Base-by-base conservation (phyloP, 768 basidiomycete species). In the Naganishia vishniacii region DNA sequence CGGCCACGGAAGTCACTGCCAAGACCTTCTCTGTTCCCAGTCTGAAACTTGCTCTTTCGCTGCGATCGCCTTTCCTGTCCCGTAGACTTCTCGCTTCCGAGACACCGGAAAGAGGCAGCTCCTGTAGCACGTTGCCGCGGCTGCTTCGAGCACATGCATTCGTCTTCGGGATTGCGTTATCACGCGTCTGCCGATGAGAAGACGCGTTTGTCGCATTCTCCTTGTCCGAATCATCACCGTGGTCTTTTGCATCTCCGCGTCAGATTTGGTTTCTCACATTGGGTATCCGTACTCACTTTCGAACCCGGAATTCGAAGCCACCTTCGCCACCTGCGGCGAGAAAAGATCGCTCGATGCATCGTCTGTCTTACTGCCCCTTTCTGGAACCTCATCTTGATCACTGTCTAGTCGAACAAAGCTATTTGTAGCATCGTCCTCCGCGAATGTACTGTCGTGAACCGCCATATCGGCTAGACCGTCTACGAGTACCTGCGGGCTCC, bases 61-160 rank as follows among this genome's bases (percentile, higher is more conserved):
- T 37, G n/a, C 53, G 31, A 31, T 34, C 53, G 23, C 53, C 53
- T 56, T 56, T 56, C 31, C 53, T 32, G 37, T 56, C 53, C n/a
- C 53, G 15, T 34, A 56, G 15, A 18, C 53, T 56, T n/a, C 40
- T 56, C 53, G 20, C 23, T 26, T 37, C 53, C 32, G n/a, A 37
- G 1, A 4, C 53, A 23, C 34, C 53, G 26, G 32, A 56, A 9
- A 56, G 11, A 11, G 53, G 11, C 3, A 56, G 53, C 37, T 56
- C 53, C 34, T 25, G 53, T 20, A 56, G 40, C 13, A 56, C 53
- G 23, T 56, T 34, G 9, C 53, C 53, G 20, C 2, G 20, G 34
- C 37, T 40, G 23, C 34, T 56, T 41, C 37, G n/a, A 20, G 20
- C 26, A 16, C n/a, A 37, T n/a, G 32, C 28, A 8, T n/a, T 20